Conservation (phyloP, 352 stramenopile genomes). For the Phytopythium oedochilum region DNA sequence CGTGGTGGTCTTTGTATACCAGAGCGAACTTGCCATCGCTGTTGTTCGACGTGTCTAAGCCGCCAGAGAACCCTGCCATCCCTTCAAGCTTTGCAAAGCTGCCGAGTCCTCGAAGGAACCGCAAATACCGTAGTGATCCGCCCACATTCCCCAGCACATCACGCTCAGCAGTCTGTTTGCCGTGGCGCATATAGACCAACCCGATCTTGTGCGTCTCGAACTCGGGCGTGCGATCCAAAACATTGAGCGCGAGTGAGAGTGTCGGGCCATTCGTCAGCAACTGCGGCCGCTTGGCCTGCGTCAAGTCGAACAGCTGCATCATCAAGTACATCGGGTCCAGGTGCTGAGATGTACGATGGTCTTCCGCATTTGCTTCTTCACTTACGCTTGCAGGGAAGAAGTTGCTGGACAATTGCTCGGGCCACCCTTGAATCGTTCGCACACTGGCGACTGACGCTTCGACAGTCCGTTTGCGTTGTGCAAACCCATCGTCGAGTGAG, state of each 20-base stretch:
- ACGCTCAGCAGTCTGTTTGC: constrained; percentile 50
- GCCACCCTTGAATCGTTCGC: neutral
- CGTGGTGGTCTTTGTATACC: constrained; percentile 59
- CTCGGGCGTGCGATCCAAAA: constrained; percentile 76
- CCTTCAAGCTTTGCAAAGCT: constrained; percentile 64
- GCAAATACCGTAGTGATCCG: constrained; percentile 69
- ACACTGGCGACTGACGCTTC: neutral
- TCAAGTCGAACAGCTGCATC: constrained; percentile 80
- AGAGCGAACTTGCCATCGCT: constrained; percentile 77
- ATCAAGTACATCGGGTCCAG: constrained; percentile 62
- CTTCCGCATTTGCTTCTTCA: neutral
- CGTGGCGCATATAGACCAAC: constrained; percentile 60
- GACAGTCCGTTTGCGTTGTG: neutral
- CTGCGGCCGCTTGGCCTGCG: constrained; percentile 44
- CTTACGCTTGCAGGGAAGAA: neutral
- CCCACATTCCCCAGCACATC: constrained; percentile 73
- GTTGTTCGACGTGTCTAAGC: constrained; percentile 62
- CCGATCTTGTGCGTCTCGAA: constrained; percentile 88
- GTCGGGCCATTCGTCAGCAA: constrained; percentile 49
- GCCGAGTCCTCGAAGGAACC: constrained; percentile 67
- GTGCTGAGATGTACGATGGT: neutral
- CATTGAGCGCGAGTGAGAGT: constrained; percentile 56
- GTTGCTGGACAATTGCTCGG: neutral
- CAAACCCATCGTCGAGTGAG: constrained; percentile 17
- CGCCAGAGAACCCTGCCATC: constrained; percentile 62